Evolutionary conservation across 495 filamentous ascomycete species (phyloP), one percentile per base, ranked within the genome.

Genomic region (Amphirosellinia nigrospora): DNA sequence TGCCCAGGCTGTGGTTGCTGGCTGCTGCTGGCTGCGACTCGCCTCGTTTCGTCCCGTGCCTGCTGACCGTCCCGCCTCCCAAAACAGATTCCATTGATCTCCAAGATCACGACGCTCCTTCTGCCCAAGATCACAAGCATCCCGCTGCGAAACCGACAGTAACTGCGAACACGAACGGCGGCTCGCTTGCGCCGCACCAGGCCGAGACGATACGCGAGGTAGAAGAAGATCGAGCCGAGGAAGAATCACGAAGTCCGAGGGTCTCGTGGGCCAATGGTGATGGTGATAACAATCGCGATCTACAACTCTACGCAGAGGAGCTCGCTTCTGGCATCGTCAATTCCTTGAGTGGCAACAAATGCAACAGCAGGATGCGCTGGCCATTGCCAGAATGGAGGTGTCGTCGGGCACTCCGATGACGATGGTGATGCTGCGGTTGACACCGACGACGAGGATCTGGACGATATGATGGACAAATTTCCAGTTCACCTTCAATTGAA

Each of bases 401-500:
- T 79, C 56, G 73, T 78, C 13, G 82, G 77, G 32, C 85, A 88
- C 59, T 87, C 91, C 69, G 85, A 84, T 61, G 93, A 92, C 68
- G 85, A 93, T 71, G 89, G 84, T 48, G 93, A 94, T 73, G 85
- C 87, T 45, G 94, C 94, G 72, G 87, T 86, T 39, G 79, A 85
- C 48, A 78, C 77, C 62, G 93, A 95, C 75, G 90, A 92, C n/a
- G 69, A 71, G 71, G 83, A 89, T 66, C 78, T 93, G 78, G 95
- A 97, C 75, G 90, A 98, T 77, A 92, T 94, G 84, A 93, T 95
- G 91, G 96, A 98, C 83, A 95, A 95, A 97, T 99, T 56, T 97
- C 94, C 59, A 98, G 94, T 80, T 97, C 94, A 72, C 96, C 96
- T 71, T 98, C 94, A 65, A 99, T 99, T 79, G 93, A 96, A 81